Conservation (phyloP, 768 basidiomycete species). For the Leucocoprinus leucothites region DNA sequence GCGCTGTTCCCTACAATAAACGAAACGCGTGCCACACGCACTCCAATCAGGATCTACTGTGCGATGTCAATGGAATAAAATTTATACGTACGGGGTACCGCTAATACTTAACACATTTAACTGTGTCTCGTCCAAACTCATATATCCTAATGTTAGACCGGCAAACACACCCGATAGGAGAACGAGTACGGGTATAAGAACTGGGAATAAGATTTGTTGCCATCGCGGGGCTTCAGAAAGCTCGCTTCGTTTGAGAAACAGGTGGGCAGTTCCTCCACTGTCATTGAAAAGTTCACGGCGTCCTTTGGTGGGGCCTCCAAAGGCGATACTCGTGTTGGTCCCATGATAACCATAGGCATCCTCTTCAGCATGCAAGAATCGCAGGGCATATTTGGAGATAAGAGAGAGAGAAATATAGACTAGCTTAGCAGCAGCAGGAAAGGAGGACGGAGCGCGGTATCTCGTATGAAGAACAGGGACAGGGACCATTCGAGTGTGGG, state of each 20-base stretch:
- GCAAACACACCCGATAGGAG: conserved; percentile 84
- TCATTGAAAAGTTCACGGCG: neutral
- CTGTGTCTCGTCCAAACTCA: conserved; percentile 92
- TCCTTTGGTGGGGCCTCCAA: neutral
- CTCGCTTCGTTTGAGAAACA: conserved; percentile 20
- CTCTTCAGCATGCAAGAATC: conserved; percentile 26
- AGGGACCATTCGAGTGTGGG: conserved; percentile 37
- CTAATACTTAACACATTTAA: conserved; percentile 83
- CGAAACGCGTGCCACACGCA: too few relatives aligned
- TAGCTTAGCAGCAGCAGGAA: conserved; percentile 32
- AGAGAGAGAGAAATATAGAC: conserved; percentile 42
- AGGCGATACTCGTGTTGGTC: too few relatives aligned
- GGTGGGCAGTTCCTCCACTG: neutral
- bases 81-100: conserved; percentile 68
- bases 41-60: neutral
- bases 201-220: conserved; percentile 36
- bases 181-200: conserved; percentile 82
- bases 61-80: neutral
- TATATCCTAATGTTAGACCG: conserved; percentile 88
- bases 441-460: conserved; percentile 11
- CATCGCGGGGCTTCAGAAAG: conserved; percentile 26
- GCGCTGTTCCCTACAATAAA: conserved; percentile 72
- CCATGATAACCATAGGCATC: conserved; percentile 3
- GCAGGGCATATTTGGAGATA: conserved; percentile 41
- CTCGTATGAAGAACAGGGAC: conserved; percentile 25